Evolutionary conservation across 805 yeast genomes (phyloP).

Genomic region (Ogataea glucozyma): DNA sequence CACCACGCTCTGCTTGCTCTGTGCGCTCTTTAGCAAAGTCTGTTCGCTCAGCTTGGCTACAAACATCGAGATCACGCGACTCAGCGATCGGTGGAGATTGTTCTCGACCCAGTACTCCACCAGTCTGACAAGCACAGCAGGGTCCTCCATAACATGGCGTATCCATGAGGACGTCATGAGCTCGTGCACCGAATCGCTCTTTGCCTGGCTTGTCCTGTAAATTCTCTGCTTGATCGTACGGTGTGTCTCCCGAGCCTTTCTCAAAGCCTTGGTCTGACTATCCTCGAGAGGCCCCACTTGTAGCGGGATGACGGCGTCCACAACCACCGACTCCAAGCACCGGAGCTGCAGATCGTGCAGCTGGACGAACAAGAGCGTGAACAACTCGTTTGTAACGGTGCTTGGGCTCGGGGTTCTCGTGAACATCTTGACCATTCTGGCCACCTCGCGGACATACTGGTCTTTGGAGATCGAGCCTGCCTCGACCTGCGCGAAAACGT

Average conservation of each 20-base stretch:
- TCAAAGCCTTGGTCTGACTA: slow-evolving; percentile 5
- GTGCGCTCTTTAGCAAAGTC: not conserved
- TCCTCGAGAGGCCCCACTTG: too few species aligned
- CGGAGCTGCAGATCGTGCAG: slow-evolving; percentile 16
- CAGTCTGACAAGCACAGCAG: slow-evolving; percentile 4
- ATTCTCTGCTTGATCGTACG: slow-evolving; percentile 9
- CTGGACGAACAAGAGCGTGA: slow-evolving; percentile 20
- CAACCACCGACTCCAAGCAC: slow-evolving; percentile 11
- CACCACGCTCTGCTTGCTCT: slow-evolving; percentile 5
- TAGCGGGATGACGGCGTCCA: slow-evolving; percentile 15
- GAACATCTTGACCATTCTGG: slow-evolving; percentile 7
- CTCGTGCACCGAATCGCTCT: not conserved
- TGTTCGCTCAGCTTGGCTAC: not conserved
- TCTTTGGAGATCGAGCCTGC: not conserved
- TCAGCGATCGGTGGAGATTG: not conserved
- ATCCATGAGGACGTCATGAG: slow-evolving; percentile 11
- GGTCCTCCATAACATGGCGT: slow-evolving; percentile 7
- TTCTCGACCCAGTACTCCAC: slow-evolving; percentile 12
- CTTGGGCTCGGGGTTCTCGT: slow-evolving; percentile 6
- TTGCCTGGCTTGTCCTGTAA: not conserved
- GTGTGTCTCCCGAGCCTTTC: slow-evolving; percentile 8
- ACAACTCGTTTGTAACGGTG: slow-evolving; percentile 11
- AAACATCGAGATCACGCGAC: slow-evolving; percentile 1
- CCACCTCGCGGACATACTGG: slow-evolving; percentile 10
- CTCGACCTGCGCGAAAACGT: not conserved